Evolutionary conservation across 805 yeast species (phyloP), one percentile per base, ranked within the genome.

Genomic region (Komagataella pseudopastoris): DNA sequence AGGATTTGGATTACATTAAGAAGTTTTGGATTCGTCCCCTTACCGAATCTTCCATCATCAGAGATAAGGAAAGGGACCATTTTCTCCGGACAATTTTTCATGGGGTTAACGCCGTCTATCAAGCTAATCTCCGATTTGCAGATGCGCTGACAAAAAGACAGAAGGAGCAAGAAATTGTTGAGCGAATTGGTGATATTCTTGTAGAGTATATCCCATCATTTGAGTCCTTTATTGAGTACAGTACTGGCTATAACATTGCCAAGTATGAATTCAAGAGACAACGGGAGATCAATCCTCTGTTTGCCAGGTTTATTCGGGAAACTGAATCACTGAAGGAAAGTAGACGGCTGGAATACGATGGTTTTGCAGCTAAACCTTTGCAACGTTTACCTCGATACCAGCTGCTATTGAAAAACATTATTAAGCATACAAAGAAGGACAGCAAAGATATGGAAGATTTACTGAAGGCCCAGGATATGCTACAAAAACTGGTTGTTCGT

Each of bases 341-440:
- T 44, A 77, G 96, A 60, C 87, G 89, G 67, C 80, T 91, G 54
- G 97, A 95, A 66, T 81, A 93, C 51, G 86, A 91, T 23, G 93
- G 98, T 0, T 93, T 89, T 61, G 74, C 93, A 56, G 88, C 96
- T 6, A 95, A 91, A 61, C 97, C 98, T 50, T 90, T 96, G 2
- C 89, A 96, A 14, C 78, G 99, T 63, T 89, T 96, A 36, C 98
- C 97, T 7, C 75, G 98, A 57, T 93, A 93, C 67, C 96, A 95
- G 56, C 70, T 93, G 49, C 72, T 93, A 52, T 72, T 91, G 20
- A 83, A 79, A 52, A 93, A 91, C 49, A 86, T 93, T 43, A 71
- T 88, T 56, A 91, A 93, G 63, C 78, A 81, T 56, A 89, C 98
- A 0, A 78, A 75, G 51, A 83, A 83, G n/a, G 85, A 80, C 23